Evolutionary conservation across 495 filamentous ascomycete species (phyloP), one percentile per base, ranked within the genome.

Genomic region (Aspergillus baeticus): DNA sequence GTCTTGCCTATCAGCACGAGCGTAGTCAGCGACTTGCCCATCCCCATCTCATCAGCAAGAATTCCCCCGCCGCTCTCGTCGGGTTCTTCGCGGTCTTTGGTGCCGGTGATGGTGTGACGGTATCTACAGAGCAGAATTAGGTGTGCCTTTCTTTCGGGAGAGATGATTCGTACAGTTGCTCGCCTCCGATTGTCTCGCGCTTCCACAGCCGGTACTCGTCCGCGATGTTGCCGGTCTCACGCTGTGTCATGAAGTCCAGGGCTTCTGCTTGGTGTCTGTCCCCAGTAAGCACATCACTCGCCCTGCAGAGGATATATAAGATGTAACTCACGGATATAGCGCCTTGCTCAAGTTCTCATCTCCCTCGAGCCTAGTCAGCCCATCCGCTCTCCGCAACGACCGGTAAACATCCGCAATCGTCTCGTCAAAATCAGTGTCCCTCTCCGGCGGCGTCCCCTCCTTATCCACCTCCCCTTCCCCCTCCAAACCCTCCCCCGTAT

Each of bases 1-100:
- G 42, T 45, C 41, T 55, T 46, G 22, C 23, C 42, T 34, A 55
- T 26, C 4, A 55, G 42, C 10, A 44, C 41, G 13, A 46, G 33
- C 18, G 29, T 55, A 22, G 41, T 46, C 11, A 46, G 37, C 3
- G 52, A 46, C 33, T 55, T 55, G 18, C 52, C 52, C 39, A 55
- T 45, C 0, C 52, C 52, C 52, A 55, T 55, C 22, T 55, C 41
- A 29, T 55, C 41, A 0, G 52, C 52, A 17, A 55, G 39, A 29
- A 55, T 46, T 1, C 41, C 52, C 8, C 41, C 52, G 18, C 31
- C 41, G n/a, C 41, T 46, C 13, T 55, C 41, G 15, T 55, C 41
- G 6, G 36, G 41, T 15, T 26, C 10, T 11, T 37, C 54, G 2
- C 15, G 45, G 6, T 51, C 8, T 13, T 29, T 18, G 5, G 35